Base-by-base conservation (phyloP, 805 yeast genomes). In the Yamadazyma endophytica region DNA sequence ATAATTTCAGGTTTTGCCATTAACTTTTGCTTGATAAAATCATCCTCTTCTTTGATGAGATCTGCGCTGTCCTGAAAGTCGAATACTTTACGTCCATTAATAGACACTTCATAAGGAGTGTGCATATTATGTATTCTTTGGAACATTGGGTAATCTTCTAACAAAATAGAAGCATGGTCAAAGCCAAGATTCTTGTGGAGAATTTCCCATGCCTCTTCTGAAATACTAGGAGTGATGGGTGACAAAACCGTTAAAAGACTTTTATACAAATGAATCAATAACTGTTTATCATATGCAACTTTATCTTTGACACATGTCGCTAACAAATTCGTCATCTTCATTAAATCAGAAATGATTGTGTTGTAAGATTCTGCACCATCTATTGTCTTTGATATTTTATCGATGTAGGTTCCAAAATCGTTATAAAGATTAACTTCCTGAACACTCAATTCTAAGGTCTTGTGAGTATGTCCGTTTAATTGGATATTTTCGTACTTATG, bases 301-400 rank as follows among this genome's bases (percentile, higher is more conserved):
- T 56, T 44, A 21, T 12, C 22, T 21, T 68, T 67, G 3, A 64
- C 25, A 0, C 72, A 68, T 2, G 51, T 40, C 2, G 54, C 47
- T 12, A 84, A 44, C 2, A 64, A 43, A 44, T 78, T 58, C 7
- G 94, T 82, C 29, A 80, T 54, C 49, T 88, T 92, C 96, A 88
- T 90, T 48, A 77, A 82, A 50, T 88, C 94, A 0, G 97, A 85
- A 15, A 92, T 74, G 2, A 87, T 78, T 0, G 96, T 89, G 54
- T 92, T 90, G 52, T 90, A 63, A 0, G 88, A 68, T 17, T 82
- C 57, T 1, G 75, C 70, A 1, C 58, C 63, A 14, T 66, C 75
- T 33, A 85, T 73, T 0, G 96, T 76, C 6, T 62, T 65, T 11
- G 82, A 72, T 6, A 87, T 69, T 7, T 71, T 61, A 13, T 50